phyloP scores from a whole-genome alignment of 1,284 basidiomycete genomes.

The Ganoderma boninense region DNA sequence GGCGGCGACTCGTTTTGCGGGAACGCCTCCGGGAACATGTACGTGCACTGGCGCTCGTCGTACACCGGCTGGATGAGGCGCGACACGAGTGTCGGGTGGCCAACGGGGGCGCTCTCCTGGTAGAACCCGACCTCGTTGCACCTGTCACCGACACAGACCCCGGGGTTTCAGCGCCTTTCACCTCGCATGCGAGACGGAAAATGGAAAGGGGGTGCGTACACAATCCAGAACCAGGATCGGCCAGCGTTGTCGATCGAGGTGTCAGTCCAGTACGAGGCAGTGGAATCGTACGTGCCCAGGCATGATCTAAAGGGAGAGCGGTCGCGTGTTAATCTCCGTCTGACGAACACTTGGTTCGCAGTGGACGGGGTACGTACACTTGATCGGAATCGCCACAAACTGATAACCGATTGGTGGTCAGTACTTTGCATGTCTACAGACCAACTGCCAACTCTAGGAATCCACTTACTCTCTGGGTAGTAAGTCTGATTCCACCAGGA shows the following conservation, averaged over 20 bases:
- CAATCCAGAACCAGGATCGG: conserved; percentile 71
- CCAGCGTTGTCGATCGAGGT: conserved; percentile 58
- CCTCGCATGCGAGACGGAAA: background rate
- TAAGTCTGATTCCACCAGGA: conserved; percentile 60
- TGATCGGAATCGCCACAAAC: conserved; percentile 52
- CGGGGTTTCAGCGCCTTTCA: background rate
- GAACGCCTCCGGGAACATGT: conserved; percentile 67
- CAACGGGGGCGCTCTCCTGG: conserved; percentile 66
- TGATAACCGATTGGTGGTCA: conserved; percentile 31
- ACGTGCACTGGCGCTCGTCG: conserved; percentile 70
- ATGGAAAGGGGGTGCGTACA: conserved; percentile 44
- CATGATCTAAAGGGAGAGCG: conserved; percentile 51
- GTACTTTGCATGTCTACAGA: background rate
- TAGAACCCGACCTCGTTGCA: conserved; percentile 76
- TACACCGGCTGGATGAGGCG: conserved; percentile 67
- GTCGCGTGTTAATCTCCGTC: background rate
- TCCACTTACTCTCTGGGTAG: conserved; percentile 47
- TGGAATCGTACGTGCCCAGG: conserved; percentile 64
- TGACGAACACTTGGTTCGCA: background rate
- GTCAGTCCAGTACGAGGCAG: conserved; percentile 57
- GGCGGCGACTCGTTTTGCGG: conserved; percentile 40
- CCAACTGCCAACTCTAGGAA: conserved; percentile 7
- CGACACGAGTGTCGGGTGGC: conserved; percentile 61
- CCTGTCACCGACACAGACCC: conserved; percentile 42
- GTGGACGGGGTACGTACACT: conserved; percentile 47